Evolutionary conservation across 192 early-diverging fungal species (phyloP).

Genomic region (Podila clonocystis): DNA sequence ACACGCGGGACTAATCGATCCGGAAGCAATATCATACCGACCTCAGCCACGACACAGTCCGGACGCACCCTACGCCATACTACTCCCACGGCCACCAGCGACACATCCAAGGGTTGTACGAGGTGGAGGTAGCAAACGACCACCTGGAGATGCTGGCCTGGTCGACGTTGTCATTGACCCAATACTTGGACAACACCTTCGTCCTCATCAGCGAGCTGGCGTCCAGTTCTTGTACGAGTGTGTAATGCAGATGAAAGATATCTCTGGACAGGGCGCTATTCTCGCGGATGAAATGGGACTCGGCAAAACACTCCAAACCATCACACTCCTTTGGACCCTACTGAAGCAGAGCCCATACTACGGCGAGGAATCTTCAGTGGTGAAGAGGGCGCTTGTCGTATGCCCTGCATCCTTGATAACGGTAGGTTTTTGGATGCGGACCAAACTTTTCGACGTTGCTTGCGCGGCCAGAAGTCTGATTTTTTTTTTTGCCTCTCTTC

Average conservation of each 20-base stretch:
- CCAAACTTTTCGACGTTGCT: too few species aligned
- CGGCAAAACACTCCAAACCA: conserved; percentile 73
- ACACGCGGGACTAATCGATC: conserved; percentile 2
- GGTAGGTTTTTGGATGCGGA: conserved; percentile 14
- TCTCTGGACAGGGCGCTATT: conserved; percentile 81
- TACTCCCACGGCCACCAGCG: conserved; percentile 45
- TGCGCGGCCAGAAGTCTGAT: neutral
- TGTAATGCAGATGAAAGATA: conserved; percentile 64
- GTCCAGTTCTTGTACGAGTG: conserved; percentile 61
- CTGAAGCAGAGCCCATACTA: conserved; percentile 56
- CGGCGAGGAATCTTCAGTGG: conserved; percentile 41
- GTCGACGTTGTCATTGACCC: conserved; percentile 65
- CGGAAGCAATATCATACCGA: neutral
- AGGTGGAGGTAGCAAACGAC: conserved; percentile 22
- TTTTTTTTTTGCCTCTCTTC: neutral
- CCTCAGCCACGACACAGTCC: conserved; percentile 52
- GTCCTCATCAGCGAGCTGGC: conserved; percentile 59
- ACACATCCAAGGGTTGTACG: conserved; percentile 36
- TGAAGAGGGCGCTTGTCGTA: conserved; percentile 54
- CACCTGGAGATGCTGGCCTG: conserved; percentile 34
- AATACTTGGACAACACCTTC: conserved; percentile 52
- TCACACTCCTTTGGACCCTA: conserved; percentile 63
- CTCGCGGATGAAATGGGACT: conserved; percentile 77
- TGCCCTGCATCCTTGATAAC: conserved; percentile 58
- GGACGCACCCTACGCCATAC: conserved; percentile 22